Evolutionary conservation across 208 protist species (phyloP), one percentile per base, ranked within the genome.

Genomic region (Leptomonas seymouri): DNA sequence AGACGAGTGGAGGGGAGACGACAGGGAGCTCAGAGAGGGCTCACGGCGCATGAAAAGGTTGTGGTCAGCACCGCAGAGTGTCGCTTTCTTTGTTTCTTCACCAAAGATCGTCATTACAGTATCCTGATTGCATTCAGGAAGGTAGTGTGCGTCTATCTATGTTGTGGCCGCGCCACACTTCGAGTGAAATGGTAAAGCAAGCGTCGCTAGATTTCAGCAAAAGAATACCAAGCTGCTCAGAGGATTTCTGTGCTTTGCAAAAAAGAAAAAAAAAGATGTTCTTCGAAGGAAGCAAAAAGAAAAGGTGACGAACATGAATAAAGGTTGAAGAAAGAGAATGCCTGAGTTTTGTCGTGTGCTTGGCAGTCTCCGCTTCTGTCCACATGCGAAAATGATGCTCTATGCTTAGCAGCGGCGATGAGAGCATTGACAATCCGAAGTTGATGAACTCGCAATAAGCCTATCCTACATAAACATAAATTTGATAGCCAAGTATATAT

Each of bases 191-290:
- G n/a, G n/a, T n/a, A n/a, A n/a, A n/a, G n/a, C n/a, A n/a, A n/a
- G n/a, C n/a, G n/a, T n/a, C n/a, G n/a, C n/a, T n/a, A n/a, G n/a
- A n/a, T n/a, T n/a, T n/a, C n/a, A 11, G 55, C 63, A 57, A 36
- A 28, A 54, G 67, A 42, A 74, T 49, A 36, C 53, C 50, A 55
- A 1, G 25, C 14, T 25, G 25, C n/a, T n/a, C n/a, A 65, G 30
- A 41, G 18, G 42, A 45, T 23, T 34, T 23, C 60, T 39, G 34
- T 25, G 36, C 41, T 49, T 57, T 68, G 27, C 3, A 15, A 44
- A 4, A 64, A 8, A 42, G 61, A 67, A 50, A 67, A 61, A 73
- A 16, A 67, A 60, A 68, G 39, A 63, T n/a, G n/a, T n/a, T n/a
- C n/a, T n/a, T n/a, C n/a, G n/a, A n/a, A n/a, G n/a, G n/a, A 64